A percentile compares a stretch with the other conserved stretches of the same genome.
Conservation (phyloP, 305 asterid genomes). For the Solanum hybrid region DNA sequence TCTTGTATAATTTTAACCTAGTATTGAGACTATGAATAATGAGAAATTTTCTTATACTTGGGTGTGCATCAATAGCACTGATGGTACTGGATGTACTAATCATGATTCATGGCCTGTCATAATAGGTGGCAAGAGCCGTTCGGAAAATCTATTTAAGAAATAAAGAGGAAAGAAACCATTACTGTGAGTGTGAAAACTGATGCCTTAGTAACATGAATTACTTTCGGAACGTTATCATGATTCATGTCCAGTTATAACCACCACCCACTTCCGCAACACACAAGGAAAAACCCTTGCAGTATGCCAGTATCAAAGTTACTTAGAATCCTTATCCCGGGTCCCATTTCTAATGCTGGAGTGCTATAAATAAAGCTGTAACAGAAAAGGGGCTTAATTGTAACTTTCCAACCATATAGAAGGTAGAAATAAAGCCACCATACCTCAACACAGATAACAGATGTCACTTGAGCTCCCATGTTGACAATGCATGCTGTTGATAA, state of each 20-base stretch:
- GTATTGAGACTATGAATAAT: not conserved
- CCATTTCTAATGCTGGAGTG: not conserved
- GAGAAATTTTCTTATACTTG: not conserved
- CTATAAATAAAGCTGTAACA: not conserved
- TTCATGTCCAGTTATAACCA: not conserved
- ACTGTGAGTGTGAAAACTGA: not conserved
- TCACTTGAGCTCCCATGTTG: constrained; percentile 93
- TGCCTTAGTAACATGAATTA: not conserved
- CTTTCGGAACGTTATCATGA: not conserved
- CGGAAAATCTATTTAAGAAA: not conserved
- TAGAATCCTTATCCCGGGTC: not conserved
- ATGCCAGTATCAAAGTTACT: not conserved
- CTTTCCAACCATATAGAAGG: not conserved
- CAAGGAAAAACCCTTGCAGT: not conserved
- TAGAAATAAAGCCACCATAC: constrained; percentile 31
- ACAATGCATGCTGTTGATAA: constrained; percentile 86
- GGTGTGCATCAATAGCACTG: constrained; percentile 2
- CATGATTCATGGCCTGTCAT: not conserved
- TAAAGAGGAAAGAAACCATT: not conserved
- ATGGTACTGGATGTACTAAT: not conserved
- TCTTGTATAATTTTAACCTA: not conserved
- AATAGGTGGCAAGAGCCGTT: not conserved
- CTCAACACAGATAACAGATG: constrained; percentile 89
- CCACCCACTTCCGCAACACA: not conserved
- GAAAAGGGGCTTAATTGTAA: not conserved